Evolutionary conservation across 2,329 filamentous ascomycete species (phyloP).

Genomic region (Verticillium zaregamsianum): DNA sequence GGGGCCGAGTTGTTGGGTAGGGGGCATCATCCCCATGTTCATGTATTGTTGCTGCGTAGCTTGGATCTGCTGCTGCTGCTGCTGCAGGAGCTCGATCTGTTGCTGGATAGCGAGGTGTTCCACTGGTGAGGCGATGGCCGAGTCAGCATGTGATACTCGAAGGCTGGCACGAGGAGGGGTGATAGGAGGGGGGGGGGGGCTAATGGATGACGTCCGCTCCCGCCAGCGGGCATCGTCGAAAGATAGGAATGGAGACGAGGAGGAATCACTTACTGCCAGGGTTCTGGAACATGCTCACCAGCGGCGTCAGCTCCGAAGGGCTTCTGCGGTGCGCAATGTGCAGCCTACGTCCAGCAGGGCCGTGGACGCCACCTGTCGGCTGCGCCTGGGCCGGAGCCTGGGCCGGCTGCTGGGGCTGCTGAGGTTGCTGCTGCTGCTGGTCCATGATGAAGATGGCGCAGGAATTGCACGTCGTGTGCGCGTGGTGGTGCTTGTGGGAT

Average conservation of each 20-base stretch:
- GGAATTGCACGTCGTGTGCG: slow-evolving; percentile 40
- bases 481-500: slow-evolving; percentile 6
- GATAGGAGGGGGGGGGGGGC: background rate
- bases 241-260: slow-evolving; percentile 4
- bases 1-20: slow-evolving; percentile 70
- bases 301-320: slow-evolving; percentile 91
- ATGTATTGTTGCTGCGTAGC: slow-evolving; percentile 96
- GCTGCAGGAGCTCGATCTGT: slow-evolving; percentile 94
- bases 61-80: slow-evolving; percentile 97
- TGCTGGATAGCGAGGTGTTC: slow-evolving; percentile 97
- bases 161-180: background rate
- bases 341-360: slow-evolving; percentile 81
- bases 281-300: slow-evolving; percentile 86
- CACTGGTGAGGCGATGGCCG: slow-evolving; percentile 51
- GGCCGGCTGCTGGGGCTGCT: slow-evolving; percentile 59
- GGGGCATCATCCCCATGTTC: slow-evolving; percentile 92
- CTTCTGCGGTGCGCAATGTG: slow-evolving; percentile 97
- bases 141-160: slow-evolving; percentile 15
- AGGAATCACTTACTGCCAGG: slow-evolving; percentile 54
- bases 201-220: background rate
- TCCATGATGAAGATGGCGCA: slow-evolving; percentile 53
- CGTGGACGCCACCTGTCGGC: slow-evolving; percentile 56
- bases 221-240: background rate
- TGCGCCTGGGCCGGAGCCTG: slow-evolving; percentile 41
- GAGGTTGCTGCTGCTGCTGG: slow-evolving; percentile 31